phyloP scores from a whole-genome alignment of 2,329 filamentous ascomycete genomes.

The Aspergillus melleus region DNA sequence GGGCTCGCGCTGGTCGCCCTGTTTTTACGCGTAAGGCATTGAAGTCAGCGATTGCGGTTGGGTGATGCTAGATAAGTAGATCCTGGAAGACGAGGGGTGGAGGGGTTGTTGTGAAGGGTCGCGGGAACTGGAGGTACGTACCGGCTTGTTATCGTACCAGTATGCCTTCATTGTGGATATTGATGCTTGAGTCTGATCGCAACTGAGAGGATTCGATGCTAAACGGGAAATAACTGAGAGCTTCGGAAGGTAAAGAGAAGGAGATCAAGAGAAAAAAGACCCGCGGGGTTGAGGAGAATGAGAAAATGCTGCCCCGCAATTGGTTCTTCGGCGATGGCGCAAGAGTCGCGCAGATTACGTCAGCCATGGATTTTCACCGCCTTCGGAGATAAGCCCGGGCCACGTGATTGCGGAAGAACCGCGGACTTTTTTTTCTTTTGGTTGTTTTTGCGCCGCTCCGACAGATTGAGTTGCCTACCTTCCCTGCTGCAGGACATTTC shows the following conservation, averaged over 20 bases:
- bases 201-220: not conserved
- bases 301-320: constrained; percentile 32
- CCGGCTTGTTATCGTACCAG: constrained; percentile 67
- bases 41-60: constrained; percentile 10
- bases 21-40: constrained; percentile 7
- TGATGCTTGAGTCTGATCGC: not conserved
- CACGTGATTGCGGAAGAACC: constrained; percentile 18
- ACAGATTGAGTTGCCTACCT: not conserved
- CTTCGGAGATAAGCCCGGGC: constrained; percentile 18
- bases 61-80: not conserved
- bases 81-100: constrained; percentile 2
- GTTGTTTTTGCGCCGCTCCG: not conserved
- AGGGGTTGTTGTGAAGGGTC: not conserved
- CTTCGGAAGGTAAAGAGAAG: not conserved
- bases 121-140: constrained; percentile 35
- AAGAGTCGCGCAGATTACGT: constrained; percentile 18
- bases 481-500: not conserved
- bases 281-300: constrained; percentile 17
- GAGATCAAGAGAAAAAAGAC: constrained; percentile 3
- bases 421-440: constrained; percentile 9
- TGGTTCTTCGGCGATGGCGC: constrained; percentile 27
- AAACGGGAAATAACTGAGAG: not conserved
- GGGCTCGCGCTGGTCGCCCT: constrained; percentile 91
- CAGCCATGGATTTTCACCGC: constrained; percentile 17
- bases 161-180: constrained; percentile 63